Percentiles rank a stretch among this genome's conserved stretches.
phyloP scores from a whole-genome alignment of 192 early-diverging fungal species.

The Coemansia brasiliensis region DNA sequence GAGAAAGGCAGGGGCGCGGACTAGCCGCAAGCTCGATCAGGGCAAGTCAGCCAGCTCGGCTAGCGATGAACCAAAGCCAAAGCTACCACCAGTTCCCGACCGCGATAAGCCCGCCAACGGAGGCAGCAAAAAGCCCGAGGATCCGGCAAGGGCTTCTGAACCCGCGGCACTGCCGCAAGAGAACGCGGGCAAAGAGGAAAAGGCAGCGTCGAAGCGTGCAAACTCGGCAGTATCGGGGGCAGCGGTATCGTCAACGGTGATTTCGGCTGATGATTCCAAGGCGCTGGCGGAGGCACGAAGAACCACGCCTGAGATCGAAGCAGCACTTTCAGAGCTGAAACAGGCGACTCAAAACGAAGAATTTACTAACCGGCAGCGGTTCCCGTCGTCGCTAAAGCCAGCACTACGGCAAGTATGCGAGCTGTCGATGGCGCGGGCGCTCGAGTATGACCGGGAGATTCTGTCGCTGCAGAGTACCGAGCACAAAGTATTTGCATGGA shows the following conservation, averaged over 20 bases:
- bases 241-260: not conserved
- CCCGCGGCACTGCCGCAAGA: not conserved
- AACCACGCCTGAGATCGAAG: slow-evolving; percentile 47
- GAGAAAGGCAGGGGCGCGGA: slow-evolving; percentile 44
- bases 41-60: slow-evolving; percentile 10
- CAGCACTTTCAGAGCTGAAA: slow-evolving; percentile 29
- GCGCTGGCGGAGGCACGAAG: slow-evolving; percentile 25
- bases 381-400: slow-evolving; percentile 51
- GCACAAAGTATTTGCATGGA: slow-evolving; percentile 47
- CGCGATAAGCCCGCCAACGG: slow-evolving; percentile 24
- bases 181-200: not conserved
- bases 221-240: slow-evolving; percentile 21
- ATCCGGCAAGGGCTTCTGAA: not conserved
- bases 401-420: slow-evolving; percentile 52
- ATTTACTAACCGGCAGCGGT: slow-evolving; percentile 50
- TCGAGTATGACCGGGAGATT: slow-evolving; percentile 46
- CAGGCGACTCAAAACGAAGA: slow-evolving; percentile 30
- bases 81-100: slow-evolving; percentile 39
- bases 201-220: slow-evolving; percentile 10
- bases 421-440: slow-evolving; percentile 47
- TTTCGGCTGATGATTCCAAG: slow-evolving; percentile 19
- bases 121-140: not conserved
- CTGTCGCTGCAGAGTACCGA: slow-evolving; percentile 41
- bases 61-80: slow-evolving; percentile 7
- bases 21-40: slow-evolving; percentile 50